Evolutionary conservation across 2,329 filamentous ascomycete genomes (phyloP).

Genomic region (Madurella mycetomatis): DNA sequence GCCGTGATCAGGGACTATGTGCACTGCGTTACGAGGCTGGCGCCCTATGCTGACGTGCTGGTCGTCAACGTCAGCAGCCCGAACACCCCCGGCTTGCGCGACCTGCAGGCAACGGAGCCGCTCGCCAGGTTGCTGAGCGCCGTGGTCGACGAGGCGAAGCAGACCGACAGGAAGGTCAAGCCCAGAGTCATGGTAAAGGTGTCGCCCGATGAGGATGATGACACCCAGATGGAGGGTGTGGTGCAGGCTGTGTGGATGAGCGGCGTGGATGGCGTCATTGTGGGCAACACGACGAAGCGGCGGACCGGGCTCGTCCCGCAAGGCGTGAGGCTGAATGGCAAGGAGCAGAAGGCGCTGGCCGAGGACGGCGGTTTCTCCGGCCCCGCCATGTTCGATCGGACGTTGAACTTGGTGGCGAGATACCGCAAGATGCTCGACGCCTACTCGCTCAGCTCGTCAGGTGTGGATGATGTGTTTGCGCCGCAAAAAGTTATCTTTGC

Average conservation of each 20-base stretch:
- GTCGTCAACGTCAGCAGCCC: constrained; percentile 97
- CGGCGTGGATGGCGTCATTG: constrained; percentile 91
- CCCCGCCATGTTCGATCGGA: constrained; percentile 80
- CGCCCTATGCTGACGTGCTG: constrained; percentile 87
- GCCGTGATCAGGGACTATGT: constrained; percentile 80
- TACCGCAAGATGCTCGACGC: constrained; percentile 69
- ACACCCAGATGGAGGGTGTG: constrained; percentile 80
- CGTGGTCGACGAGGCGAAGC: constrained; percentile 73
- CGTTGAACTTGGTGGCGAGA: constrained; percentile 69
- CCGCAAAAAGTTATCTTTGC: constrained; percentile 81
- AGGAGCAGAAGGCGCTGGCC: constrained; percentile 63
- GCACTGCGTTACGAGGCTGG: constrained; percentile 79
- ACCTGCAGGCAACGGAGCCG: constrained; percentile 79
- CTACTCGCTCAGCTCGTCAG: constrained; percentile 35
- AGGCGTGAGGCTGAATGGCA: constrained; percentile 58
- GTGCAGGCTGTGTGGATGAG: constrained; percentile 77
- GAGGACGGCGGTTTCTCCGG: constrained; percentile 90
- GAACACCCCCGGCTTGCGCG: constrained; percentile 87
- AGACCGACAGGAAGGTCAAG: constrained; percentile 64
- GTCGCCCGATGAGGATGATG: constrained; percentile 87
- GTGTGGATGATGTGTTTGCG: constrained; percentile 18
- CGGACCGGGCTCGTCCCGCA: constrained; percentile 66
- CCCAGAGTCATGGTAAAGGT: constrained; percentile 97
- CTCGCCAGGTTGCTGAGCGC: constrained; percentile 74
- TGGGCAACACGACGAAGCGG: constrained; percentile 93